Base-by-base conservation (phyloP, 2,329 filamentous ascomycete species). In the Geosmithia morbida region DNA sequence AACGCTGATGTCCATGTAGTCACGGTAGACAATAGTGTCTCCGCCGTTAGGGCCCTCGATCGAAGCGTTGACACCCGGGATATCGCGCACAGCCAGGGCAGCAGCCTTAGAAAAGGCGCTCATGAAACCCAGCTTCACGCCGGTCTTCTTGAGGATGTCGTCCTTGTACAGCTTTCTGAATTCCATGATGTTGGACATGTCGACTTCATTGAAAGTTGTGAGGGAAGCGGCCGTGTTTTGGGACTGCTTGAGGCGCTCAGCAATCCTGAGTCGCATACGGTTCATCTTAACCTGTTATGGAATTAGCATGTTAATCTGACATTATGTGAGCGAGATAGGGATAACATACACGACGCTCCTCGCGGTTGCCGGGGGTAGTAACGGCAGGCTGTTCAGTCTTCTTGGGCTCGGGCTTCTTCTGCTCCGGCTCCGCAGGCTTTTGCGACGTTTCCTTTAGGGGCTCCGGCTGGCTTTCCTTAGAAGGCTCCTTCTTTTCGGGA, bases 51-150 rank as follows among this genome's bases (percentile, higher is more conserved):
- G 87, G 10, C 92, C 92, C 64, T 98, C 92, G 55, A 98, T 98
- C 39, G 89, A 95, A 19, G 90, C 92, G 59, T 98, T 98, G 58
- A 97, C 87, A 2, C 83, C 83, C 13, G 89, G 92, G n/a, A 97
- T 72, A 53, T 97, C 89, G 59, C 84, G 85, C 86, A 96, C 94
- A 49, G 92, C 92, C 50, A 97, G 72, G 43, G 94, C 81, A 57
- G 80, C 86, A 44, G 92, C 92, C 53, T 85, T 85, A 3, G 90
- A 86, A 68, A 98, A 98, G 48, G 90, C 90, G 64, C 88, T 92
- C 90, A 98, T 97, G 73, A 97, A 98, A n/a, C 92, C 92, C 47
- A 98, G 83, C 74, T 97, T 98, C 49, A 97, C 85, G 43, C 89
- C 90, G 10, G 87, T 92, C 74, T 90, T 94, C 77, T 97, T 95